Evolutionary conservation across 2,329 filamentous ascomycete species (phyloP).

Genomic region (Pseudocercospora vitis): DNA sequence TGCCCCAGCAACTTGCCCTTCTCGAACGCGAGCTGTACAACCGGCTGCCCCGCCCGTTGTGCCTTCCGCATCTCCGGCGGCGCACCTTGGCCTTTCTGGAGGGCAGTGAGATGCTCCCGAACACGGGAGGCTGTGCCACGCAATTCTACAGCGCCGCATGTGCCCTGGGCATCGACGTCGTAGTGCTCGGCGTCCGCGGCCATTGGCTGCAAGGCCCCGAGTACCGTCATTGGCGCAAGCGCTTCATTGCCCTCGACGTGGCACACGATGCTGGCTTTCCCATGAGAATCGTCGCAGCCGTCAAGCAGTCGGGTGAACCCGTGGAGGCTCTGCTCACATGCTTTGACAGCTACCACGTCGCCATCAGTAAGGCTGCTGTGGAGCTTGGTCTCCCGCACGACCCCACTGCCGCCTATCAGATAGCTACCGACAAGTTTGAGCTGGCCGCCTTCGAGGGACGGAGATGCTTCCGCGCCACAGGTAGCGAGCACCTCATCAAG

Average conservation of each 20-base stretch:
- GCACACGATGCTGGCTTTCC: not conserved
- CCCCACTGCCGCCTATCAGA: slow-evolving; percentile 27
- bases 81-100: not conserved
- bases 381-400: slow-evolving; percentile 39
- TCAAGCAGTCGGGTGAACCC: not conserved
- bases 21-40: slow-evolving; percentile 21
- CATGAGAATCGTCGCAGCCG: not conserved
- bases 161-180: slow-evolving; percentile 41
- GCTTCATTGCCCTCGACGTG: not conserved
- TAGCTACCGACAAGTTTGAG: not conserved
- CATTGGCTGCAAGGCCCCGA: slow-evolving; percentile 43
- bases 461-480: not conserved
- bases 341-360: slow-evolving; percentile 35
- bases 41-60: slow-evolving; percentile 28
- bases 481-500: not conserved
- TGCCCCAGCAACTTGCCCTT: not conserved
- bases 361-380: slow-evolving; percentile 37
- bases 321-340: slow-evolving; percentile 42
- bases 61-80: slow-evolving; percentile 1
- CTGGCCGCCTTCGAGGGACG: not conserved
- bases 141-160: slow-evolving; percentile 30
- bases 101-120: slow-evolving; percentile 15
- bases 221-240: slow-evolving; percentile 23
- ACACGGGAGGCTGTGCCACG: slow-evolving; percentile 7
- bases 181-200: slow-evolving; percentile 41